Base-by-base conservation (phyloP, 192 early-diverging fungal species). In the Ambispora gerdemannii region DNA sequence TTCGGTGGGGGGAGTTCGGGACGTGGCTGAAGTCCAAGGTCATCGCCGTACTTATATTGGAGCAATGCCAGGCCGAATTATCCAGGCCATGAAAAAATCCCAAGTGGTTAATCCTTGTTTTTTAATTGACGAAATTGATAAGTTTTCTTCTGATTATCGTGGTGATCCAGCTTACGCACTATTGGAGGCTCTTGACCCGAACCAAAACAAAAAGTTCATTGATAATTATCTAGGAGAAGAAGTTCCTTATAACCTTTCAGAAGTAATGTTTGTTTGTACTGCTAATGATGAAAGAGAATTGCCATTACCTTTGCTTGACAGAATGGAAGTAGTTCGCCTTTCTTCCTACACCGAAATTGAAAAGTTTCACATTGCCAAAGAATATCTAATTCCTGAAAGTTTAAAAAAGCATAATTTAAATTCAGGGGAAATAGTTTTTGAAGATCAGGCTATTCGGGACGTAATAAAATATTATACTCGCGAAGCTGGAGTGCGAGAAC, bases 101-200 rank as follows among this genome's bases (percentile, higher is more conserved):
- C 31, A 34, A 20, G 61, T 63, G 15, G 20, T 63, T 63, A 63
- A 63, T 20, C 61, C 61, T 6, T 31, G 30, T 4, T 35, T 63
- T 63, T 63, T 63, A 63, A 63, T 63, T 63, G 61, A 63, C 19
- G 61, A 63, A 35, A 22, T 63, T 63, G 61, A 63, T 34, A 63
- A 63, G 19, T 0, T 63, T 8, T 15, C 30, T 20, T 34, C 30
- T 15, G 61, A 63, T 35, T 34, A 63, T n/a, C 61, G 61, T 2
- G 61, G 61, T n/a, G 33, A 34, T 43, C 61, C 33, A 0, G 31
- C 33, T 20, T 38, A 63, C 22, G 61, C 61, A 1, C 22, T 63
- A 31, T 63, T 63, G 8, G 61, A 31, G 17, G 61, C 24, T 20
- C 33, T 63, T 6, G 61, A 63, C 33, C 30, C 31, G 3, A 34